These are phyloP conservation scores for Plasmodium reichenowi DNA, from an alignment of 169 alveolate genomes.

Conservation along the genomic window DNA sequence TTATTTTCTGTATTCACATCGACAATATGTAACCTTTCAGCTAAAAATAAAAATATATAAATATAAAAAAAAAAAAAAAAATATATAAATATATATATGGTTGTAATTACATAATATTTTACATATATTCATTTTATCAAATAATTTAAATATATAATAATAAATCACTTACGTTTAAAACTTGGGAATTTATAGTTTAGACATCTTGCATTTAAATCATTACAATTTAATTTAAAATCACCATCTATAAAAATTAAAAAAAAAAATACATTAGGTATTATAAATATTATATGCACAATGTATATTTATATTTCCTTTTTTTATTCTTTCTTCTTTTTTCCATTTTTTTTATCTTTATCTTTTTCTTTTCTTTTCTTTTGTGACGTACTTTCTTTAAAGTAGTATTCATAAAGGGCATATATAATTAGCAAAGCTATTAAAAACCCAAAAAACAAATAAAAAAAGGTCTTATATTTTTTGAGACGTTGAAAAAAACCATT, in stretches of 20 bases:
- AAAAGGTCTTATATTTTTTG: conserved; percentile 26
- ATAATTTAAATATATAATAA: not conserved
- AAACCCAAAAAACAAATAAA: conserved; percentile 17
- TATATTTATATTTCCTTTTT: not conserved
- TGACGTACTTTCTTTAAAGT: not conserved
- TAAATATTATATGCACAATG: not conserved
- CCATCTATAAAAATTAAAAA: conserved; percentile 7
- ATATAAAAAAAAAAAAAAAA: not conserved
- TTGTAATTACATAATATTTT: not conserved
- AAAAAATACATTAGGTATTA: not conserved
- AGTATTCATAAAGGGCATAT: no score
- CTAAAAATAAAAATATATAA: not conserved
- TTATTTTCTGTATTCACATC: conserved; percentile 33
- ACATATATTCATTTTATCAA: not conserved
- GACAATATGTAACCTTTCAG: conserved; percentile 24
- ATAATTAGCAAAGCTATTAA: not conserved
- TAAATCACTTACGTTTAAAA: conserved; percentile 52
- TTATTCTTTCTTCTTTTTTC: not conserved
- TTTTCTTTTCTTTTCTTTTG: not conserved
- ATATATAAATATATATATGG: not conserved
- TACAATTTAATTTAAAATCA: conserved; percentile 31
- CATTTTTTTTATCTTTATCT: not conserved
- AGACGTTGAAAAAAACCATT: not conserved
- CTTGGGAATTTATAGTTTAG: conserved; percentile 24
- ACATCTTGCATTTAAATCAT: conserved; percentile 49